These are phyloP conservation scores for Magnaporthiopsis poae DNA, from an alignment of 2,329 filamentous ascomycete species.

Conservation along the genomic window DNA sequence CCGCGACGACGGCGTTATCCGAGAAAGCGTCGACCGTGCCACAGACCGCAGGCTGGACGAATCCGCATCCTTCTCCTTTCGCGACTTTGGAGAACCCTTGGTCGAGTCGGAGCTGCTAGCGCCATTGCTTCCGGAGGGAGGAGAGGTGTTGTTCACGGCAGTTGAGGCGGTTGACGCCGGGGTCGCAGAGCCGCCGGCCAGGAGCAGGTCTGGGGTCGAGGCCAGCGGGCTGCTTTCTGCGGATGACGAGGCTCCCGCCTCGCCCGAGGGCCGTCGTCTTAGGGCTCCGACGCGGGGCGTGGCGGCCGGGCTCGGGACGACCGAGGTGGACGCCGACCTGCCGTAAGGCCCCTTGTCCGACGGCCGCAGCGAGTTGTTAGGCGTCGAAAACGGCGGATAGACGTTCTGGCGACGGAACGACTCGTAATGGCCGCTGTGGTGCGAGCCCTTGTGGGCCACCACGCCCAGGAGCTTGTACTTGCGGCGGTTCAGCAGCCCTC, in stretches of 20 bases:
- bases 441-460: slow-evolving; percentile 89
- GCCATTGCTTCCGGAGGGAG: neutral
- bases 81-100: slow-evolving; percentile 13
- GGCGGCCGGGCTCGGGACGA: slow-evolving; percentile 37
- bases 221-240: slow-evolving; percentile 30
- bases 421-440: slow-evolving; percentile 95
- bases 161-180: slow-evolving; percentile 17
- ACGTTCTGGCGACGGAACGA: slow-evolving; percentile 82
- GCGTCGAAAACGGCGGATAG: slow-evolving; percentile 70
- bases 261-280: slow-evolving; percentile 15
- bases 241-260: neutral
- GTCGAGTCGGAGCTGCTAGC: slow-evolving; percentile 1
- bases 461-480: slow-evolving; percentile 78
- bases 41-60: slow-evolving; percentile 45
- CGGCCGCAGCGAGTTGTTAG: slow-evolving; percentile 46
- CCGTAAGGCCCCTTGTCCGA: slow-evolving; percentile 4
- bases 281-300: slow-evolving; percentile 35
- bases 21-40: slow-evolving; percentile 43
- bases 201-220: slow-evolving; percentile 39
- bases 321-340: neutral
- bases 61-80: slow-evolving; percentile 29
- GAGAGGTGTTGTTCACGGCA: slow-evolving; percentile 8
- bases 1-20: slow-evolving; percentile 29
- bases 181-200: slow-evolving; percentile 14
- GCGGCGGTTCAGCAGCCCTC: slow-evolving; percentile 65